phyloP scores from a whole-genome alignment of 208 protist species.

The Trypanosoma lewisi region DNA sequence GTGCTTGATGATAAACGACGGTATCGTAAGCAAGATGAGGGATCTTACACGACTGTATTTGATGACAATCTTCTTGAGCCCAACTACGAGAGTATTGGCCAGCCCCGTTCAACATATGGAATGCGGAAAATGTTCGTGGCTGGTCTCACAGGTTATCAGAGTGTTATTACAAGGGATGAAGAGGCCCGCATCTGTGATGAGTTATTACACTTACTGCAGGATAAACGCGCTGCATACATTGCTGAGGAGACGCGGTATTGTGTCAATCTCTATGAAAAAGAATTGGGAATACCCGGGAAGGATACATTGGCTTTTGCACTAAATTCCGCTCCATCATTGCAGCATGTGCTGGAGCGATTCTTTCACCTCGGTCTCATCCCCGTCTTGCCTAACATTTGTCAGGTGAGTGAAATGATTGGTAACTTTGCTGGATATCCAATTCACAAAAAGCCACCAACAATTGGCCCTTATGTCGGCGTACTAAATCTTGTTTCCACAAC shows the following conservation, averaged over 20 bases:
- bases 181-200: slow-evolving; percentile 73
- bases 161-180: slow-evolving; percentile 75
- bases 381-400: slow-evolving; percentile 78
- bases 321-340: slow-evolving; percentile 53
- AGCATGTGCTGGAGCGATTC: slow-evolving; percentile 70
- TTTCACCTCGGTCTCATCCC: slow-evolving; percentile 85
- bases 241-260: slow-evolving; percentile 89
- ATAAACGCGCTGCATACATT: slow-evolving; percentile 72
- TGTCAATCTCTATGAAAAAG: slow-evolving; percentile 84
- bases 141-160: slow-evolving; percentile 79
- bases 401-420: slow-evolving; percentile 89
- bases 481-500: slow-evolving; percentile 85
- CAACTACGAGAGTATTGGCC: slow-evolving; percentile 56
- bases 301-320: slow-evolving; percentile 86
- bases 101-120: slow-evolving; percentile 79
- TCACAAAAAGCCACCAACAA: slow-evolving; percentile 74
- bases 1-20: slow-evolving; percentile 54
- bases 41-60: slow-evolving; percentile 43
- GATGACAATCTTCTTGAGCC: slow-evolving; percentile 69
- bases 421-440: slow-evolving; percentile 88
- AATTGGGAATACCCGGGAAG: slow-evolving; percentile 75
- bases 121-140: slow-evolving; percentile 77
- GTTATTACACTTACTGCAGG: slow-evolving; percentile 73
- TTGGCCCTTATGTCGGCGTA: slow-evolving; percentile 83
- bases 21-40: slow-evolving; percentile 43